Evolutionary conservation across 2,329 filamentous ascomycete genomes (phyloP), one percentile per base, ranked within the genome.

Genomic region (Helminthosporium solani): DNA sequence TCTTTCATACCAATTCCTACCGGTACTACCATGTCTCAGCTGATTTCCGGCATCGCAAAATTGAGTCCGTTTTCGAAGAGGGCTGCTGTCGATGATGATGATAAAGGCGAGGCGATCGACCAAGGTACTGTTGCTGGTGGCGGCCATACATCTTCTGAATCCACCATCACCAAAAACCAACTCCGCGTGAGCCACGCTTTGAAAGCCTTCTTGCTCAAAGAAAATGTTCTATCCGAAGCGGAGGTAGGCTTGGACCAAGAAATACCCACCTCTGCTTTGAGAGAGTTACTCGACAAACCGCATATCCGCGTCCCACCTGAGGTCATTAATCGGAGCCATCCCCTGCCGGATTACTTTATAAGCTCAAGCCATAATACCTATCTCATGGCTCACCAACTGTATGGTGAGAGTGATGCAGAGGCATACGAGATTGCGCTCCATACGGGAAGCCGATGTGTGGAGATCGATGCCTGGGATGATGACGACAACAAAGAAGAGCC

Each of bases 331-430:
- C 73, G 81, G 46, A 80, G 77, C 9, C 74, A 82, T 52, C 79
- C 84, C 1, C 70, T 88, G 18, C 79, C 84, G 1, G 83, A 87
- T 53, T 88, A 88, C 67, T 88, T 83, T 60, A 81, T 88, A 69
- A 86, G 82, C 67, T 86, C 83, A 3, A 86, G 82, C 53, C 85
- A 88, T 71, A 88, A 88, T 67, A 88, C 85, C 0, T 88, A 88
- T 57, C 73, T 88, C 20, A 74, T 84, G 57, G 85, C 84, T 0
- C 83, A 88, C 63, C 85, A 88, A 68, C 78, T 88, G 2, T 85
- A 77, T 56, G 85, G 85, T 3, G 73, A 73, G 18, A 85, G 83
- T 1, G 81, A 79, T 2, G 82, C 82, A 7, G 71, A 75, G 3
- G 84, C 83, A 0, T 88, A 88, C 60, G 77, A 83, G 57, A 81